A percentile compares a stretch with the other conserved stretches of the same genome.
Evolutionary conservation across 257 asterid genomes (phyloP).

Genomic region (Paraleonurus japonicus): DNA sequence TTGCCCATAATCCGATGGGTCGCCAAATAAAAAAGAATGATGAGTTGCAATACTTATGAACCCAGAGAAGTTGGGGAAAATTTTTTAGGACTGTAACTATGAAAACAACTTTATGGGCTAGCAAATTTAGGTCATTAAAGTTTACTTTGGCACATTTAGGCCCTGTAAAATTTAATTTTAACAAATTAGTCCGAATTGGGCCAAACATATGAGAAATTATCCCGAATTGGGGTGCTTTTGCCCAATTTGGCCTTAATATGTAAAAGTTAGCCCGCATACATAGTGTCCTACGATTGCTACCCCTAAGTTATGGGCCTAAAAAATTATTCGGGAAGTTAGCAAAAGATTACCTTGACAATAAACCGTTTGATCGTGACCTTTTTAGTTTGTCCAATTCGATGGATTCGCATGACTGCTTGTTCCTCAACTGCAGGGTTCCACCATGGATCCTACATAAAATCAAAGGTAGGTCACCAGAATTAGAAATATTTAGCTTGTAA

Average conservation of each 20-base stretch:
- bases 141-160: too few species aligned
- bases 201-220: too few species aligned
- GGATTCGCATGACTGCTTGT: constrained; percentile 98
- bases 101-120: too few species aligned
- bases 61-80: neutral
- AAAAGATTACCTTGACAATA: constrained; percentile 67
- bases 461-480: neutral
- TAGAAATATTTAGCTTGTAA: neutral
- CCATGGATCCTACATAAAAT: constrained; percentile 84
- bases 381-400: constrained; percentile 94
- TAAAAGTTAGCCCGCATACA: too few species aligned
- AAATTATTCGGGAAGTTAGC: neutral
- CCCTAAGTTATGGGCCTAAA: too few species aligned
- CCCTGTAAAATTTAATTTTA: too few species aligned
- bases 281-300: too few species aligned
- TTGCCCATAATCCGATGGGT: neutral
- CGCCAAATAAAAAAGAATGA: neutral
- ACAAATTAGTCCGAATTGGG: too few species aligned
- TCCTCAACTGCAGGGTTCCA: constrained; percentile 99
- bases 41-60: neutral
- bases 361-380: constrained; percentile 72
- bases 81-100: neutral
- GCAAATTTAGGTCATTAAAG: too few species aligned
- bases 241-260: too few species aligned
- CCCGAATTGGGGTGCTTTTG: too few species aligned